phyloP scores from a whole-genome alignment of 441 rosid genomes.

The Daphne laureola region DNA sequence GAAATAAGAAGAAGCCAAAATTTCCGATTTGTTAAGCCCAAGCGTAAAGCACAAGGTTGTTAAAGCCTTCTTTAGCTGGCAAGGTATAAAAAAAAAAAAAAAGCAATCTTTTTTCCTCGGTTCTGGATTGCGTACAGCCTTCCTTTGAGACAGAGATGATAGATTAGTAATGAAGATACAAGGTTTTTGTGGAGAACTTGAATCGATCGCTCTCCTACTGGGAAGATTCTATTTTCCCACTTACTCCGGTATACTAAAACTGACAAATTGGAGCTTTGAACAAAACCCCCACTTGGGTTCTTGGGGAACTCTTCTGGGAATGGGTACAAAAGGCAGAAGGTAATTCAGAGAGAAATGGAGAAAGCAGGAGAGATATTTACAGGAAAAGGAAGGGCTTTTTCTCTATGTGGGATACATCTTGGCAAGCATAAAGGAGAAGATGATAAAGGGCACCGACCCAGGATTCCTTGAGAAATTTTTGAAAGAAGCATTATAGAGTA shows the following conservation, averaged over 20 bases:
- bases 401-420: conserved; percentile 31
- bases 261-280: conserved; percentile 6
- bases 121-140: conserved; percentile 15
- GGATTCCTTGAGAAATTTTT: conserved; percentile 18
- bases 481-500: conserved; percentile 34
- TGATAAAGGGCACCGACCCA: conserved; percentile 42
- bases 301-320: neutral
- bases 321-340: conserved; percentile 3
- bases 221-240: conserved; percentile 13
- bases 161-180: conserved; percentile 15
- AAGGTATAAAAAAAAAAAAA: conserved; percentile 25
- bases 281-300: conserved; percentile 4
- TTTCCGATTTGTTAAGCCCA: conserved; percentile 21
- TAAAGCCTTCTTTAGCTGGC: conserved; percentile 26
- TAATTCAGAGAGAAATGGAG: neutral
- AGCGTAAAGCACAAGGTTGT: conserved; percentile 25
- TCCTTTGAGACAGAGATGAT: conserved; percentile 21
- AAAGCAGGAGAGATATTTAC: conserved; percentile 3
- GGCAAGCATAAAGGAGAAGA: conserved; percentile 32
- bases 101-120: conserved; percentile 21
- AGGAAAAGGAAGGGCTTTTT: conserved; percentile 11
- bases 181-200: conserved; percentile 1
- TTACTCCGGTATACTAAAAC: conserved; percentile 2
- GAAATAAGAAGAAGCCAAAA: conserved; percentile 10
- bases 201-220: neutral